A percentile compares a stretch with the other conserved stretches of the same genome.
These are phyloP conservation scores for Fusarium nanum DNA, from an alignment of 2,329 filamentous ascomycete species.

Conservation along the genomic window DNA sequence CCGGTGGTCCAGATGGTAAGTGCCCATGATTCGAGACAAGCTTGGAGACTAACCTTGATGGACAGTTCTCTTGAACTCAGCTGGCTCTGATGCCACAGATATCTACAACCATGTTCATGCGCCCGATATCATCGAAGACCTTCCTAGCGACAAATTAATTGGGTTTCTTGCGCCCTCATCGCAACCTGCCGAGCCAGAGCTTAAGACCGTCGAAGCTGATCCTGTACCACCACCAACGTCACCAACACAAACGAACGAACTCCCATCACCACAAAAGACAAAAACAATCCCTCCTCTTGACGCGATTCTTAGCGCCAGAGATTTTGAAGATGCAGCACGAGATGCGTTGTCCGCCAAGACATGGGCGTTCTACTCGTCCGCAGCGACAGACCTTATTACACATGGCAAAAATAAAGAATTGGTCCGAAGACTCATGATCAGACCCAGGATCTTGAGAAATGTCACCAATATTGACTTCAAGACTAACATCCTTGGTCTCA, in stretches of 20 bases:
- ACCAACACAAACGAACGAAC: neutral
- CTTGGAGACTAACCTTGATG: neutral
- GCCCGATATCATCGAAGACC: constrained; percentile 53
- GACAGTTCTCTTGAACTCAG: constrained; percentile 61
- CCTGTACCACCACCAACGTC: neutral
- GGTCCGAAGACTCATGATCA: constrained; percentile 67
- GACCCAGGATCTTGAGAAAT: constrained; percentile 68
- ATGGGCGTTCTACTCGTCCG: constrained; percentile 76
- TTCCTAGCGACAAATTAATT: constrained; percentile 60
- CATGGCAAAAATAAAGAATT: constrained; percentile 65
- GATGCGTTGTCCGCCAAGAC: constrained; percentile 68
- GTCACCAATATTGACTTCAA: constrained; percentile 63
- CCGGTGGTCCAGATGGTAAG: constrained; percentile 52
- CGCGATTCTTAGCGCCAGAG: constrained; percentile 43
- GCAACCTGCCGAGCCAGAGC: neutral
- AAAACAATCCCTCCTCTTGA: neutral
- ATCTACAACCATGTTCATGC: constrained; percentile 64
- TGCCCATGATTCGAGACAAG: fast-evolving
- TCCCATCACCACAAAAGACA: neutral
- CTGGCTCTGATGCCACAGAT: constrained; percentile 65
- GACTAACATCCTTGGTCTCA: constrained; percentile 65
- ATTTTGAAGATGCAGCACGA: constrained; percentile 69
- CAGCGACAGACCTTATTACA: constrained; percentile 69
- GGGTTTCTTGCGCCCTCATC: constrained; percentile 58
- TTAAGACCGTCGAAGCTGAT: neutral